phyloP scores from a whole-genome alignment of 2,329 filamentous ascomycete genomes.

The Alternaria sp. region DNA sequence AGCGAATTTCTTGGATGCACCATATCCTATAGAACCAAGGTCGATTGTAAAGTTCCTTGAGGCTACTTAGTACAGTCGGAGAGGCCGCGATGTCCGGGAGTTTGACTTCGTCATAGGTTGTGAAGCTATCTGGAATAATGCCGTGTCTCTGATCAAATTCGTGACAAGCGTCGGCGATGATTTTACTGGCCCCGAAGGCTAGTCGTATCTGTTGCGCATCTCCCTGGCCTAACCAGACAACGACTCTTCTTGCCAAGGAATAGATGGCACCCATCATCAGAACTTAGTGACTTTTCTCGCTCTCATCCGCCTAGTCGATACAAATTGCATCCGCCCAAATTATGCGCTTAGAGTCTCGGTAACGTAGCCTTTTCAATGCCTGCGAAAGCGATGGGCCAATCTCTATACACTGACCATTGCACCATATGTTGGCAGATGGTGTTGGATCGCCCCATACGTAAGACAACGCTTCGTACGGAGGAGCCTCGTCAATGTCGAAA shows the following conservation, averaged over 20 bases:
- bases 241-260: conserved; percentile 9
- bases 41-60: too few species aligned
- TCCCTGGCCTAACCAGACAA: conserved; percentile 18
- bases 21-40: too few species aligned
- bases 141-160: too few species aligned
- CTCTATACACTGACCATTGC: background rate
- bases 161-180: background rate
- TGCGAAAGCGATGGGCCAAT: background rate
- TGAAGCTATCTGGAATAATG: too few species aligned
- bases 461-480: conserved; percentile 13
- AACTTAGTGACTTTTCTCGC: conserved; percentile 17
- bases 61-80: too few species aligned
- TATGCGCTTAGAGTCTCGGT: background rate
- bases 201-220: background rate
- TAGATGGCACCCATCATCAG: conserved; percentile 21
- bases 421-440: background rate
- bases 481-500: background rate
- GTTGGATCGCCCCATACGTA: conserved; percentile 9
- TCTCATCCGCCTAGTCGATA: conserved; percentile 15
- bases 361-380: conserved; percentile 4
- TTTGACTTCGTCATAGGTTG: too few species aligned
- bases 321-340: conserved; percentile 23
- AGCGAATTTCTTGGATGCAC: too few species aligned
- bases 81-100: too few species aligned
- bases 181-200: background rate